Evolutionary conservation across 305 asterid species (phyloP), one percentile per base, ranked within the genome.

Genomic region (Solanum hybrid): DNA sequence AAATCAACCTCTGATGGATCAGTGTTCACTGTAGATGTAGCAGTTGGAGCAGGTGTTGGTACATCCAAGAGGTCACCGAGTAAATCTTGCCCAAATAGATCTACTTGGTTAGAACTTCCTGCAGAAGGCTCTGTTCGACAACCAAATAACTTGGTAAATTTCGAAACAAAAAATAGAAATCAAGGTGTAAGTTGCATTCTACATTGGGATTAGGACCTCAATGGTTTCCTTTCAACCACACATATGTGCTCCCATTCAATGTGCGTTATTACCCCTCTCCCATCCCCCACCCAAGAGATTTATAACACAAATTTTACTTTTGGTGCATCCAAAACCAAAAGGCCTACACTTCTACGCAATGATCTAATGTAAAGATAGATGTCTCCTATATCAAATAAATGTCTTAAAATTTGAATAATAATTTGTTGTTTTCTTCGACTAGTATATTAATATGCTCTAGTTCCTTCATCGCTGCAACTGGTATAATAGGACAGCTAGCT

Each of bases 41-140:
- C 94, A 69, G 91, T 80, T 88, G 96, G 90, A 90, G 89, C 92
- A 75, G 95, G 89, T 56, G 88, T 82, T 60, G 98, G 94, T 64
- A 84, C 97, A 91, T 94, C 99, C 94, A 97, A 91, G 89, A 96
- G 95, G 90, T 95, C 98, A 89, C 96, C 94, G 79, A 94, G 90
- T 90, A 95, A 94, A 94, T 94, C 93, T 94, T 92, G 94, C 91
- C 94, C 98, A 92, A 96, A 94, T 81, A 94, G 96, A 92, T 96
- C 97, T 92, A 94, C 95, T 95, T 94, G 97, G 86, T 90, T 92
- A 79, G 94, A 72, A 89, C 92, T 93, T 92, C 94, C 96, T 79
- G 95, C 89, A 92, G 98, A 91, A 77, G 96, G 91, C 92, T 94
- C 99, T 96, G 96, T 85, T 89, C 82, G 91, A 88, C 87, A 86